phyloP scores from a whole-genome alignment of 768 basidiomycete species.

The Melanogaster broomeanus region DNA sequence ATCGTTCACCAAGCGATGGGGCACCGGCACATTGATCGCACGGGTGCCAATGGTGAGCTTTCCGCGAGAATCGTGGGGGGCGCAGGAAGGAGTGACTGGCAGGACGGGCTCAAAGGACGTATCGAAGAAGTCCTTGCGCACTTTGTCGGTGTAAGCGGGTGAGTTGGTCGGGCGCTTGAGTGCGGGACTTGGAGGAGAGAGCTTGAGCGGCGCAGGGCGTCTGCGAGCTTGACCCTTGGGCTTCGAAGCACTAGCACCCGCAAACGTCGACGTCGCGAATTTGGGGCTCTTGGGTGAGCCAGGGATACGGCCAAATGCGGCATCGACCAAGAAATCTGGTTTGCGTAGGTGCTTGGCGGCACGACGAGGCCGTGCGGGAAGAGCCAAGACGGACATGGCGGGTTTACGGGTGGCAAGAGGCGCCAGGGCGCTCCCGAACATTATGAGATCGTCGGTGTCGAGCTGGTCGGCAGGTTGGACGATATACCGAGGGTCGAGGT shows the following conservation, averaged over 20 bases:
- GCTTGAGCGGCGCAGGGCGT: conserved; percentile 45
- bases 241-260: conserved; percentile 3
- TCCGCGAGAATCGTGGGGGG: background rate
- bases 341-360: conserved; percentile 39
- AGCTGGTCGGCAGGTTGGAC: conserved; percentile 38
- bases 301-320: conserved; percentile 23
- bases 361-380: conserved; percentile 37
- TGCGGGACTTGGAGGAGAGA: conserved; percentile 33
- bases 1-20: conserved; percentile 6
- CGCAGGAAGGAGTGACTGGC: conserved; percentile 3
- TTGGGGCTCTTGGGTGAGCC: conserved; percentile 14
- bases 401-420: conserved; percentile 33
- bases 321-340: conserved; percentile 36
- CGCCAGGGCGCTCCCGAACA: conserved; percentile 28
- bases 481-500: conserved; percentile 51
- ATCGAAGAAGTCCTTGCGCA: conserved; percentile 43
- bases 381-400: conserved; percentile 36
- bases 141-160: conserved; percentile 35
- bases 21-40: conserved; percentile 5
- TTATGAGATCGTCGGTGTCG: conserved; percentile 37
- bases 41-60: conserved; percentile 1
- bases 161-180: conserved; percentile 37
- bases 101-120: conserved; percentile 43
- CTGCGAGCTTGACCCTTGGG: conserved; percentile 35
- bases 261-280: conserved; percentile 8